Conservation (phyloP, 1,139 yeast genomes). For the Geotrichum fermentans region DNA sequence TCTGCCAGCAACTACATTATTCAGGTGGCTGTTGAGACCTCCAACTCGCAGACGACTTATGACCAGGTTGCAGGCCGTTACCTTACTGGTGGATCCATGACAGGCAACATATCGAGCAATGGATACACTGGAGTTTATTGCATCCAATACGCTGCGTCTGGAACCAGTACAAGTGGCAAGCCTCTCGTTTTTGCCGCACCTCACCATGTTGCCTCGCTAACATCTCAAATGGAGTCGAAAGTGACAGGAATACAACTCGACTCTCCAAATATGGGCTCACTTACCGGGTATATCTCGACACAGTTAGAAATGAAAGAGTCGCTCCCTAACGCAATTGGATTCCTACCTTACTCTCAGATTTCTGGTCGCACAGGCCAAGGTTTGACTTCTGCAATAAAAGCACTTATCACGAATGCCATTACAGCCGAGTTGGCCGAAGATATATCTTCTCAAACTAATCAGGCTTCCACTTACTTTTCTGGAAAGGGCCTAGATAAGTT, state of each 20-base stretch:
- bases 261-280: slow-evolving; percentile 62
- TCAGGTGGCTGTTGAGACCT: slow-evolving; percentile 50
- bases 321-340: slow-evolving; percentile 48
- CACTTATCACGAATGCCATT: slow-evolving; percentile 56
- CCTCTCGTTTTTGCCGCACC: slow-evolving; percentile 65
- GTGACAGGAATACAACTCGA: slow-evolving; percentile 55
- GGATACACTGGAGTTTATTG: slow-evolving; percentile 44
- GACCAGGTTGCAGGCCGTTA: slow-evolving; percentile 61
- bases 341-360: slow-evolving; percentile 55
- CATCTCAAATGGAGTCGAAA: slow-evolving; percentile 55
- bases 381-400: slow-evolving; percentile 56
- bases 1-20: slow-evolving; percentile 46
- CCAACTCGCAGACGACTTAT: slow-evolving; percentile 26
- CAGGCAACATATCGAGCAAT: slow-evolving; percentile 39
- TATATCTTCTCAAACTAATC: slow-evolving; percentile 47
- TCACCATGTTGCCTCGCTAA: slow-evolving; percentile 58
- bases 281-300: slow-evolving; percentile 56
- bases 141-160: slow-evolving; percentile 50
- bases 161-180: slow-evolving; percentile 48
- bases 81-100: slow-evolving; percentile 42
- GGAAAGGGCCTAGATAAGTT: slow-evolving; percentile 74
- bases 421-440: slow-evolving; percentile 56
- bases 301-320: slow-evolving; percentile 48
- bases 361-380: slow-evolving; percentile 37
- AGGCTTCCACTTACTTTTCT: slow-evolving; percentile 47